Percentiles rank a stretch among this genome's conserved stretches.
phyloP scores from a whole-genome alignment of 2,329 filamentous ascomycete species.

The Coccinonectria pachysandricola region DNA sequence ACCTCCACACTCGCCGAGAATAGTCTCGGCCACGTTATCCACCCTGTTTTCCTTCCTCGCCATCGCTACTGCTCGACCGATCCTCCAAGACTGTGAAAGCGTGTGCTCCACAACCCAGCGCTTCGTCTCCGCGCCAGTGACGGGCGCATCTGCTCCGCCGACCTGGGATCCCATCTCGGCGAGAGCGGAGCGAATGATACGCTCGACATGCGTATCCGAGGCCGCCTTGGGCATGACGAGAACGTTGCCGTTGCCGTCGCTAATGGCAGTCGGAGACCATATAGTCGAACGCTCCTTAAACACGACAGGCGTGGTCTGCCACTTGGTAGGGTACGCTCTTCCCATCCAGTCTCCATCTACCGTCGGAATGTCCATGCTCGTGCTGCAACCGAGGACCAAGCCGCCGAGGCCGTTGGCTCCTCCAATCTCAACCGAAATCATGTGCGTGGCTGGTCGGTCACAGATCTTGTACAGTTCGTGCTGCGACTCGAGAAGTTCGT shows the following conservation, averaged over 20 bases:
- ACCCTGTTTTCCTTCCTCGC: constrained; percentile 39
- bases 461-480: constrained; percentile 42
- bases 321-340: constrained; percentile 42
- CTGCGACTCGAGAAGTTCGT: constrained; percentile 44
- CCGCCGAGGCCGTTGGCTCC: constrained; percentile 53
- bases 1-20: constrained; percentile 49
- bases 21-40: constrained; percentile 44
- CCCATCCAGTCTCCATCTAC: constrained; percentile 50
- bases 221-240: constrained; percentile 37
- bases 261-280: constrained; percentile 35
- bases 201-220: constrained; percentile 37
- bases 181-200: constrained; percentile 39
- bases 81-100: constrained; percentile 44
- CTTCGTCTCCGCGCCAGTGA: constrained; percentile 38
- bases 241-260: constrained; percentile 42
- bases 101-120: constrained; percentile 43
- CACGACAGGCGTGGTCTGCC: constrained; percentile 44
- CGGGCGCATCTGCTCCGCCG: constrained; percentile 36
- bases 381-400: constrained; percentile 43
- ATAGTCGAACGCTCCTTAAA: constrained; percentile 38
- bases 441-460: constrained; percentile 37
- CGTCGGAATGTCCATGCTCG: constrained; percentile 39
- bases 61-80: constrained; percentile 48
- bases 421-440: constrained; percentile 57
- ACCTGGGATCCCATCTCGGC: constrained; percentile 45